phyloP scores from a whole-genome alignment of 2,329 filamentous ascomycete genomes.

The Dothideomycetes sp. region DNA sequence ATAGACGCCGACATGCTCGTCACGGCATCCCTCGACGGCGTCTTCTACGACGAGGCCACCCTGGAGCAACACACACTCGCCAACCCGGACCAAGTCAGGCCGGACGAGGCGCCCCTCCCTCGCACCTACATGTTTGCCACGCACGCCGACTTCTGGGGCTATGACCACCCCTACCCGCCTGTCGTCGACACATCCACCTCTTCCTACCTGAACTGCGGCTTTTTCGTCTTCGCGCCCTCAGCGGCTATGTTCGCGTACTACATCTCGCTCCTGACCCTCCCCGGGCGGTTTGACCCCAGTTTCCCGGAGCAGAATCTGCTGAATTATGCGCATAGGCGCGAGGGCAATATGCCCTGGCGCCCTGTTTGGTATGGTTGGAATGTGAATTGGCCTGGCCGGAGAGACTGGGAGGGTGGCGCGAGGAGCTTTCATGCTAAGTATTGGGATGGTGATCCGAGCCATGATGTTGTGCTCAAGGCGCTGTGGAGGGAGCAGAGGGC shows the following conservation, averaged over 20 bases:
- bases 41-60: slow-evolving; percentile 26
- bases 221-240: slow-evolving; percentile 27
- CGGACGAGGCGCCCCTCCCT: slow-evolving; percentile 26
- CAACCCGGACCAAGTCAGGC: slow-evolving; percentile 13
- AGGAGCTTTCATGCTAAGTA: slow-evolving; percentile 29
- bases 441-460: slow-evolving; percentile 25
- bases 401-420: slow-evolving; percentile 24
- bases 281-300: slow-evolving; percentile 21
- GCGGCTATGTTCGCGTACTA: slow-evolving; percentile 26
- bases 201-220: slow-evolving; percentile 24
- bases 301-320: slow-evolving; percentile 28
- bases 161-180: slow-evolving; percentile 17
- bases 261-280: slow-evolving; percentile 19
- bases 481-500: slow-evolving; percentile 25
- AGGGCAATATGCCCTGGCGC: slow-evolving; percentile 31
- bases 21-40: slow-evolving; percentile 18
- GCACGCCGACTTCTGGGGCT: slow-evolving; percentile 17
- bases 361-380: slow-evolving; percentile 28
- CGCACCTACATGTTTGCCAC: slow-evolving; percentile 29
- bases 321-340: slow-evolving; percentile 27
- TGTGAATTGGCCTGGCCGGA: slow-evolving; percentile 27
- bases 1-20: slow-evolving; percentile 23
- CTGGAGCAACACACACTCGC: slow-evolving; percentile 18
- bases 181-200: slow-evolving; percentile 12
- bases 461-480: slow-evolving; percentile 22